Conservation (phyloP, 164 flowering plant genomes). For the Sedum album region DNA sequence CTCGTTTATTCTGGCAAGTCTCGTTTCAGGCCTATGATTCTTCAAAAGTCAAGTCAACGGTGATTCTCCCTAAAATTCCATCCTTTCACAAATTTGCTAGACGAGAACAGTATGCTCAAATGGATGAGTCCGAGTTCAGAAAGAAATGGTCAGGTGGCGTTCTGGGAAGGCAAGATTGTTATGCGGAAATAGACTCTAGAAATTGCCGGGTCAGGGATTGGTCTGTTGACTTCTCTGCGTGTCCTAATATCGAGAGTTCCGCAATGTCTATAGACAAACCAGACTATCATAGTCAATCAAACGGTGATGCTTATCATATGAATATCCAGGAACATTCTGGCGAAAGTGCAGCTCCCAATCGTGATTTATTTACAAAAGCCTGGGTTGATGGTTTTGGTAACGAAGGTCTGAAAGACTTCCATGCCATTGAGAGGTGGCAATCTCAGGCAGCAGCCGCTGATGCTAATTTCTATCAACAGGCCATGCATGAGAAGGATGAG, state of each 20-base stretch:
- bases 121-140: conserved; percentile 67
- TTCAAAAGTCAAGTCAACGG: conserved; percentile 48
- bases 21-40: conserved; percentile 83
- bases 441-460: conserved; percentile 88
- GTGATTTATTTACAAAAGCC: conserved; percentile 65
- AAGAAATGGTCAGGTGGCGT: conserved; percentile 68
- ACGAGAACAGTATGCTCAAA: conserved; percentile 75
- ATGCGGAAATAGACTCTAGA: conserved; percentile 93
- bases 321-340: conserved; percentile 79
- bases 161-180: conserved; percentile 74
- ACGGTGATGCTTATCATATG: conserved; percentile 49
- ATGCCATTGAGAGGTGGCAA: conserved; percentile 96
- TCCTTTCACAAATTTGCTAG: conserved; percentile 96
- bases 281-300: conserved; percentile 67
- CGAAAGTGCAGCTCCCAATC: conserved; percentile 77
- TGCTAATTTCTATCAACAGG: conserved; percentile 39
- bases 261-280: conserved; percentile 60
- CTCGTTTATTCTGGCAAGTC: neutral
- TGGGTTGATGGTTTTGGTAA: conserved; percentile 89
- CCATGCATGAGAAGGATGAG: conserved; percentile 52
- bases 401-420: conserved; percentile 72
- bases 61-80: conserved; percentile 91
- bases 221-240: conserved; percentile 91
- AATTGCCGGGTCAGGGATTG: conserved; percentile 92
- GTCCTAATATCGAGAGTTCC: conserved; percentile 61